Base-by-base conservation (phyloP, 1,284 basidiomycete species). In the Coriolopsis trogii region DNA sequence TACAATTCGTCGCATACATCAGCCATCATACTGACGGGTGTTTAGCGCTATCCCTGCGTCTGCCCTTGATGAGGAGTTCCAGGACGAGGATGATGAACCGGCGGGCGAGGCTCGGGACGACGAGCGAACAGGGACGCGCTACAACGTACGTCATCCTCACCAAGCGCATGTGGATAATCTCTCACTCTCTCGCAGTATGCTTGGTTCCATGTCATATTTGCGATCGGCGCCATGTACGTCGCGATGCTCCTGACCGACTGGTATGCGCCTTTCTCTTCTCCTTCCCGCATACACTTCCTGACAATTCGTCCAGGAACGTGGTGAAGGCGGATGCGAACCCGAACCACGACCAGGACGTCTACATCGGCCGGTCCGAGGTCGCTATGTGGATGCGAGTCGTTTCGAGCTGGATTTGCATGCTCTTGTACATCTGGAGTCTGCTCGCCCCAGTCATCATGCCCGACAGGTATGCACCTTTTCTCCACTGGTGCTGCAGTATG, bases 311-410 rank as follows among this genome's bases (percentile, higher is more conserved):
- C 62, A 93, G 90, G 89, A 91, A 92, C 60, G 78, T 92, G 34
- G 81, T 92, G 25, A 72, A 67, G 56, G 70, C 79, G 18, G 66
- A 71, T 39, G 70, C 79, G 31, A 66, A 70, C 41, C 36, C 67
- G 15, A 77, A 82, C 56, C 77, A 78, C 31, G 80, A 81, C 47
- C 78, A 84, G 29, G 89, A 96, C 62, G 93, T 98, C 29, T 95
- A 93, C 71, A 98, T 99, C 51, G 96, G 96, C 20, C 85, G 94
- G 41, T 96, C 93, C 9, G 91, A 95, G 66, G 89, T 92, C 4
- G 94, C 96, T 3, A 99, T 99, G 96, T 99, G 97, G 96, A 98
- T 98, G 92, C 80, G 97, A 5, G 82, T 98, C 39, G 89, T 98
- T 29, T 95, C 93, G 41, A 91, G 91, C 63, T 99, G 95, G 95